Base-by-base conservation (phyloP, 163 green algal genomes). In the Smithsoniella earleae region DNA sequence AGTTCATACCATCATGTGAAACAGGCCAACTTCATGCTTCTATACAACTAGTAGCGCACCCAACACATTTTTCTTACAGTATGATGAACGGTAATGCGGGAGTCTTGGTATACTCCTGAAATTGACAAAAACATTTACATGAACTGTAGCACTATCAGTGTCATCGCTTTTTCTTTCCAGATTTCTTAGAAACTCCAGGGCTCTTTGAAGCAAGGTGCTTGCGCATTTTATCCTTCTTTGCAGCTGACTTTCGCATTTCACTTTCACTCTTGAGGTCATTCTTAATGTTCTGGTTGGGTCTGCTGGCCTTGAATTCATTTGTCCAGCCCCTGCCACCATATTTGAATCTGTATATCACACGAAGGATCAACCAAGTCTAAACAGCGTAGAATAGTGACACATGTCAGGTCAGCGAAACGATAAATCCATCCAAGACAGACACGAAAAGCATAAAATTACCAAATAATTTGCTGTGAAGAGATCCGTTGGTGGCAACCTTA, bases 181-280 rank as follows among this genome's bases (percentile, higher is more conserved):
- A 25, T 31, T 69, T 69, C 27, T 30, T 43, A 30, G 22, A 30
- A 18, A 43, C 34, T n/a, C 25, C 25, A 30, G 6, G 30, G n/a
- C 27, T 34, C 58, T 69, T 69, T 5, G 58, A 1, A 30, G 36
- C 18, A 18, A 62, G 40, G 66, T 75, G 34, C 54, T 77, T n/a
- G 25, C 43, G 36, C 40, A 81, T 69, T 44, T 58, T 73, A 37
- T 77, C 78, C 75, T 81, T 82, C 52, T 77, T 77, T 30, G 75
- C 58, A 45, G 83, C 83, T 31, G 66, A 76, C 75, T 84, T 87
- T 33, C 77, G 73, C 34, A 87, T 81, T 74, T 84, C 66, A 22
- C 22, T 28, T 20, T 2, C 38, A 44, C 31, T 64, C 64, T 36
- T 40, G 20, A 72, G 36, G 16, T 73, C 54, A 36, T 63, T 55